A percentile compares a stretch with the other conserved stretches of the same genome.
Conservation (phyloP, 2,329 filamentous ascomycete species). For the Trichoderma asperellum region DNA sequence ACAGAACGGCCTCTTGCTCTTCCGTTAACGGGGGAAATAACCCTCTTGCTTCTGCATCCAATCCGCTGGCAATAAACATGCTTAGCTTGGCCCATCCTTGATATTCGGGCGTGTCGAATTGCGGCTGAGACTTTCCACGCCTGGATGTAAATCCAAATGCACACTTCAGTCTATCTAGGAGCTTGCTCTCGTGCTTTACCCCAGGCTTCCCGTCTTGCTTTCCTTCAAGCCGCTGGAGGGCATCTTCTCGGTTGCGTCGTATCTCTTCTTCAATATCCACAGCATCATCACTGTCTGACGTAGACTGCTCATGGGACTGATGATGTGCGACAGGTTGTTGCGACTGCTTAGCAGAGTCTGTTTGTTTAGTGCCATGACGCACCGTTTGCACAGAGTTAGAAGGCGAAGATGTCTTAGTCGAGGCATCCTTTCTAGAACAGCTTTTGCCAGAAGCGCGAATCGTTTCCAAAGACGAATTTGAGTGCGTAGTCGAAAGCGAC, state of each 20-base stretch:
- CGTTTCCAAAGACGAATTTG: neutral
- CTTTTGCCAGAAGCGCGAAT: neutral
- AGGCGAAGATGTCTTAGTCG: neutral
- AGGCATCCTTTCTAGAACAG: neutral
- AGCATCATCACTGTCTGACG: neutral
- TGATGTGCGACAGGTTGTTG: neutral
- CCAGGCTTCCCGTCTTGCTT: neutral
- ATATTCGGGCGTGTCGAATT: neutral
- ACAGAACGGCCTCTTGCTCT: neutral
- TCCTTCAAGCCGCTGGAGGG: neutral
- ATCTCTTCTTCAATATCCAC: neutral
- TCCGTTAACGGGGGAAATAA: neutral
- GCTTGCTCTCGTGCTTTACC: no score
- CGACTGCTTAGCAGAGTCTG: neutral
- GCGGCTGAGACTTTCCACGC: neutral
- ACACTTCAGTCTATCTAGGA: no score
- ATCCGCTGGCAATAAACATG: neutral
- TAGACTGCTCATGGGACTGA: neutral
- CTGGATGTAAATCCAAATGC: no score
- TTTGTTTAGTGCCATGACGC: neutral
- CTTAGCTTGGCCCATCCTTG: slow-evolving; percentile 7
- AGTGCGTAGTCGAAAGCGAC: neutral
- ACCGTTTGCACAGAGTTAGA: neutral
- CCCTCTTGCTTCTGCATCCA: neutral
- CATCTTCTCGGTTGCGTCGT: neutral